phyloP scores from a whole-genome alignment of 1,284 basidiomycete species.

The Naganishia sp. region DNA sequence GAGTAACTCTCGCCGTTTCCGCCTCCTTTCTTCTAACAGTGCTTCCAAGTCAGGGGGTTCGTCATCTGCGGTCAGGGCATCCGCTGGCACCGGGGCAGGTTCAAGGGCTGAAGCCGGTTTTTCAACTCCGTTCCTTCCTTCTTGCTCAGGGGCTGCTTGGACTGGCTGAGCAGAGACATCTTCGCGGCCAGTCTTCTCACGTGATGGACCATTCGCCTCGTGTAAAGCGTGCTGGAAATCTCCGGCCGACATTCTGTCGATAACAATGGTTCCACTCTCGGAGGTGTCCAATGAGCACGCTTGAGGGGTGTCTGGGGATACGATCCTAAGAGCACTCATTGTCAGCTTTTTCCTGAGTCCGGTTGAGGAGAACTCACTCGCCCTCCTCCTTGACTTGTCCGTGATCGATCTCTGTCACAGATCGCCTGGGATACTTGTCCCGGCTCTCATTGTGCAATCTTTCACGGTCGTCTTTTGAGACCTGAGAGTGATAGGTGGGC shows the following conservation, averaged over 20 bases:
- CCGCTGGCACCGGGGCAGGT: conserved; percentile 20
- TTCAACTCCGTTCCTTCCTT: conserved; percentile 33
- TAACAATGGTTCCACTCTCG: conserved; percentile 26
- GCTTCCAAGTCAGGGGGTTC: conserved; percentile 65
- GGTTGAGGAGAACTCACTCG: conserved; percentile 26
- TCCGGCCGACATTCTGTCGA: not conserved
- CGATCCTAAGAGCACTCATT: not conserved
- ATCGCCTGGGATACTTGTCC: conserved; percentile 5
- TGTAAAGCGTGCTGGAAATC: not conserved
- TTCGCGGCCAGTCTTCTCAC: too few relatives aligned
- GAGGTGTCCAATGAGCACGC: too few relatives aligned
- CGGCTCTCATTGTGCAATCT: conserved; percentile 26
- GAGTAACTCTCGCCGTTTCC: conserved; percentile 77
- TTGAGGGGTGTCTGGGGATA: not conserved
- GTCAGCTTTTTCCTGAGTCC: not conserved
- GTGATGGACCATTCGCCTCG: too few relatives aligned
- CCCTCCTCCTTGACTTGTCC: conserved; percentile 36
- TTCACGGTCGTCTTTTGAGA: not conserved
- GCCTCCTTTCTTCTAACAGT: conserved; percentile 69
- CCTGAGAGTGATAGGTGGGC: not conserved
- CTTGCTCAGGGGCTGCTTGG: conserved; percentile 38
- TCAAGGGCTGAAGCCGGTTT: conserved; percentile 30
- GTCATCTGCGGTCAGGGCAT: conserved; percentile 55
- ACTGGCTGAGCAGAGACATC: too few relatives aligned
- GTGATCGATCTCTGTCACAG: conserved; percentile 13